Conservation (phyloP, 176 grass and related monocot genomes). For the Lolium rigidum region DNA sequence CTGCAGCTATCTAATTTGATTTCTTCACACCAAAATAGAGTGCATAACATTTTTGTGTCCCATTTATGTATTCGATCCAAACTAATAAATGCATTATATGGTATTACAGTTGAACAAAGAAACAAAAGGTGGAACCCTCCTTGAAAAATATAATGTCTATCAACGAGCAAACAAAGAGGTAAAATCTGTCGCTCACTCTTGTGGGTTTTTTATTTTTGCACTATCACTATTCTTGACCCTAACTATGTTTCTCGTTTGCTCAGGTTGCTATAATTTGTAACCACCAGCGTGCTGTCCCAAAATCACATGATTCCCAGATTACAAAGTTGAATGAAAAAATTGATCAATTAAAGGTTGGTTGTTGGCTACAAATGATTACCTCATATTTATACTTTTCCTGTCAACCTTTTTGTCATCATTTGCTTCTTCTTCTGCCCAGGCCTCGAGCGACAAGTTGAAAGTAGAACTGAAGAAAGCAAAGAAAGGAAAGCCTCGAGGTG, state of each 20-base stretch:
- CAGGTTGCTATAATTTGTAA: conserved; percentile 98
- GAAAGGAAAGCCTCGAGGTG: conserved; percentile 68
- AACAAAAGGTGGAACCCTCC: conserved; percentile 70
- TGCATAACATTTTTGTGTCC: neutral
- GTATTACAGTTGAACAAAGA: conserved; percentile 75
- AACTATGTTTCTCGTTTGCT: neutral
- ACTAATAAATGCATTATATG: neutral
- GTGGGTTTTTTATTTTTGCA: neutral
- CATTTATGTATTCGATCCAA: conserved; percentile 10
- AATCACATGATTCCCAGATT: conserved; percentile 92
- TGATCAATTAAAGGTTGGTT: conserved; percentile 79
- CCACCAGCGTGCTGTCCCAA: conserved; percentile 90
- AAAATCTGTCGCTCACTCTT: conserved; percentile 22
- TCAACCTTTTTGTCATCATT: conserved; percentile 13
- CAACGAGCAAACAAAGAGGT: conserved; percentile 91
- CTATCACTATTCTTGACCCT: neutral
- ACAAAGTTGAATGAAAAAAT: conserved; percentile 84
- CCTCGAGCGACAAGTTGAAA: conserved; percentile 61
- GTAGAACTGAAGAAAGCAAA: conserved; percentile 71
- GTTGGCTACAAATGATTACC: conserved; percentile 22
- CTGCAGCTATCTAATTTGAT: neutral
- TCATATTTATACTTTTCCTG: neutral
- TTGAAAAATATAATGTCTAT: conserved; percentile 84
- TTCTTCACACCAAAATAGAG: neutral
- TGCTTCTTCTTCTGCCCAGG: conserved; percentile 45